Percentiles rank a stretch among this genome's conserved stretches.
Evolutionary conservation across 345 rosid genomes (phyloP).

Genomic region (Populus nigra): DNA sequence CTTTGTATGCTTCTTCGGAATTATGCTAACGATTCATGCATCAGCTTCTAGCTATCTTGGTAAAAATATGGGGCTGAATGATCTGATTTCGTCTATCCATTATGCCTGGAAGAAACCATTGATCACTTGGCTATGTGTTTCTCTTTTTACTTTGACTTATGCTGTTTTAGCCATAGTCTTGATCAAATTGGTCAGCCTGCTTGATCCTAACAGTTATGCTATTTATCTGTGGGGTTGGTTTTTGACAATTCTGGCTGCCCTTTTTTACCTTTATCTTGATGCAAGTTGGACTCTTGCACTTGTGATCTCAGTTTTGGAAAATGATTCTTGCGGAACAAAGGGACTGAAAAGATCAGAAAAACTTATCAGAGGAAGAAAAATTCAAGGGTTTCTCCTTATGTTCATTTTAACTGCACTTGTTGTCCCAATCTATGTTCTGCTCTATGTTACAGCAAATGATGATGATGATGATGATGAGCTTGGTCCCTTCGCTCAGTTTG

Average conservation of each 20-base stretch:
- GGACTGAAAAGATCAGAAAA: not conserved
- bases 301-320: conserved; percentile 11
- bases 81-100: not conserved
- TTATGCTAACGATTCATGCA: conserved; percentile 2
- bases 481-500: not conserved
- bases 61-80: not conserved
- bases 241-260: not conserved
- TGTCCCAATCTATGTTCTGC: conserved; percentile 10
- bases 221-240: not conserved
- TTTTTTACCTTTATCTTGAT: conserved; percentile 8
- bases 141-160: not conserved
- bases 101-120: conserved; percentile 14
- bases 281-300: conserved; percentile 8
- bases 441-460: not conserved
- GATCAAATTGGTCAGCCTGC: not conserved
- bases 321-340: not conserved
- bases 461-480: conserved; percentile 23
- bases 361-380: conserved; percentile 8
- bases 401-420: conserved; percentile 1
- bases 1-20: conserved; percentile 8
- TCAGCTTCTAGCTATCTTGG: conserved; percentile 1
- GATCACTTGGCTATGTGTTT: conserved; percentile 11
- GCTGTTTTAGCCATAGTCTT: not conserved
- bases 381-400: conserved; percentile 15
- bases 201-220: not conserved